Conservation (phyloP, 2,329 filamentous ascomycete genomes). For the Diplodia scrobiculata region DNA sequence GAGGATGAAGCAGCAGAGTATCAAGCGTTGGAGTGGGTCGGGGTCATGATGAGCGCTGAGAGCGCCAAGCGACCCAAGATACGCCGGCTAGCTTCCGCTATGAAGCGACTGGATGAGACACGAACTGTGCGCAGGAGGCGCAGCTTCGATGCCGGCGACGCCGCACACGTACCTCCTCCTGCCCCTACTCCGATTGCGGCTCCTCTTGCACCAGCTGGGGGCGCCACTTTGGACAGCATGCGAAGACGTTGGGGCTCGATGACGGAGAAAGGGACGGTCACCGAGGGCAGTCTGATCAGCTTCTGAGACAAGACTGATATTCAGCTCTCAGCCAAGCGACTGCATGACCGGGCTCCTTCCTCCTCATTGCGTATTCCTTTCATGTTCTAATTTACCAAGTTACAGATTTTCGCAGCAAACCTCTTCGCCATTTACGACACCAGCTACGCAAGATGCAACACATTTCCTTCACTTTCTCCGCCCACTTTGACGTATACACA, state of each 20-base stretch:
- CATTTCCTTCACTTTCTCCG: not conserved
- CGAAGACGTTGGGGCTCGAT: slow-evolving; percentile 8
- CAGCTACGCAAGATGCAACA: slow-evolving; percentile 4
- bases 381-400: slow-evolving; percentile 4
- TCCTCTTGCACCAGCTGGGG: not conserved
- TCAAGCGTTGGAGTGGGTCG: slow-evolving; percentile 42
- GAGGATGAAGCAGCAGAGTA: slow-evolving; percentile 39
- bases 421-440: not conserved
- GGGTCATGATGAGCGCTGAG: slow-evolving; percentile 42
- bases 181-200: slow-evolving; percentile 11
- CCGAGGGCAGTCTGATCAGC: slow-evolving; percentile 21
- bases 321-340: not conserved
- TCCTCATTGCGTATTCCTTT: not conserved
- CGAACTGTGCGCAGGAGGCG: slow-evolving; percentile 38
- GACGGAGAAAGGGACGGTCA: slow-evolving; percentile 12
- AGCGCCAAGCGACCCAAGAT: slow-evolving; percentile 44
- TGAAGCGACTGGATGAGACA: slow-evolving; percentile 39
- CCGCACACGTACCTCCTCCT: slow-evolving; percentile 5
- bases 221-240: not conserved
- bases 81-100: slow-evolving; percentile 33
- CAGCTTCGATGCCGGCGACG: slow-evolving; percentile 38
- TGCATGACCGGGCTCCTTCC: not conserved
- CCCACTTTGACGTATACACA: not conserved
- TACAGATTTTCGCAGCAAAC: not conserved
- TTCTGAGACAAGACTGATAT: slow-evolving; percentile 8